Conservation (phyloP, 1,139 yeast genomes). For the Lizanozyma gosingica region DNA sequence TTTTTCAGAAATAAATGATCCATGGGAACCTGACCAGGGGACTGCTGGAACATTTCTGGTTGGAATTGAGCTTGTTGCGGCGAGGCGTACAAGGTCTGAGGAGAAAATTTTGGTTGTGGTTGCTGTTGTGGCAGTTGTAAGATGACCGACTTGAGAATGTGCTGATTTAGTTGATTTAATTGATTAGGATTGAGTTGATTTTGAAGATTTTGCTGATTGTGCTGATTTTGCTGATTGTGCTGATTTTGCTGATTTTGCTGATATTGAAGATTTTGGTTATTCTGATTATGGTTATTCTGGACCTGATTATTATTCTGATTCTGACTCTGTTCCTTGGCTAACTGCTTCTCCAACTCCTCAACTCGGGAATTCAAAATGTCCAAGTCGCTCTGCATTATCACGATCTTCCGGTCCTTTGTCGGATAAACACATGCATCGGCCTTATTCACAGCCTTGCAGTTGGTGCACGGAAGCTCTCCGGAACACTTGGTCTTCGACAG, state of each 20-base stretch:
- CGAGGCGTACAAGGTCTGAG: too few species aligned
- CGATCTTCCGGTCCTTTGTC: slow-evolving; percentile 40
- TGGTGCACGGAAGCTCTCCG: slow-evolving; percentile 37
- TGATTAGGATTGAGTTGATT: slow-evolving; percentile 1
- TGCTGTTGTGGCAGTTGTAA: too few species aligned
- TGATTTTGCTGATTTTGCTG: neutral
- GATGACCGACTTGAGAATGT: too few species aligned
- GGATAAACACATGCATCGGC: slow-evolving; percentile 38
- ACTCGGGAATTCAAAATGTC: slow-evolving; percentile 33
- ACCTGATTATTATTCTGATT: neutral
- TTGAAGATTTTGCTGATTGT: slow-evolving; percentile 4
- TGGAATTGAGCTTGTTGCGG: too few species aligned
- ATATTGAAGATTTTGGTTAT: neutral
- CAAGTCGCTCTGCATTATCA: slow-evolving; percentile 43
- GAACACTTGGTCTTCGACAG: slow-evolving; percentile 34
- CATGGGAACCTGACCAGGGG: neutral
- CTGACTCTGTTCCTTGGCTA: slow-evolving; percentile 1
- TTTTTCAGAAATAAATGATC: neutral
- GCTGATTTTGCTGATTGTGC: neutral
- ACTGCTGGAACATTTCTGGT: neutral
- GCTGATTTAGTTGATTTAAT: too few species aligned
- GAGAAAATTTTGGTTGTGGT: neutral
- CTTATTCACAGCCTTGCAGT: slow-evolving; percentile 26
- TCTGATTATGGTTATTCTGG: neutral
- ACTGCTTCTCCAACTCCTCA: slow-evolving; percentile 20